Evolutionary conservation across 768 basidiomycete species (phyloP), one percentile per base, ranked within the genome.

Genomic region (Lepiota venenata): DNA sequence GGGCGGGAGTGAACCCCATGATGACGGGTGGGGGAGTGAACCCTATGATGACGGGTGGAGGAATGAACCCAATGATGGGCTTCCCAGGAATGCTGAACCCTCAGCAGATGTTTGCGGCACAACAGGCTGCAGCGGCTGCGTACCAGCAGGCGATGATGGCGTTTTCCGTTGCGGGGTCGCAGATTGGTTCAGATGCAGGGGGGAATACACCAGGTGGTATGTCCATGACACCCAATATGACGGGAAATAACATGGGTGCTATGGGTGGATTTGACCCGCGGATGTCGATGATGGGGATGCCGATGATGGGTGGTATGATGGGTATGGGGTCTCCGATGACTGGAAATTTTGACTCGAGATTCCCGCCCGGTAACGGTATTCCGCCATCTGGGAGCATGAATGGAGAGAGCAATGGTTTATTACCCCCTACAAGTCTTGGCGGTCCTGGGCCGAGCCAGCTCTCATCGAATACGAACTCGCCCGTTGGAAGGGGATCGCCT

Each of bases 81-180:
- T 77, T 83, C 71, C 76, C 81, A 5, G 81, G 82, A 10, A 86
- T 87, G 83, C 77, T 78, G 74, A 83, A 84, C 62, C 87, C 86
- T 22, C 89, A 90, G 56, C 89, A 91, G 61, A 82, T 92, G 83
- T 87, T 88, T 63, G 91, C 89, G 4, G 91, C 92, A 14, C 53
- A 55, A 36, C 88, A 90, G 57, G 88, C 90, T 63, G 88, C 88
- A 6, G 84, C 87, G 36, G 87, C 91, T 61, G 91, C 92, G 0
- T 93, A 93, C 69, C 91, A 92, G 64, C 89, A 91, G 64, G 88
- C 90, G 16, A 92, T 92, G 90, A 81, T 89, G 77, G 81, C 85
- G 15, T 87, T 85, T 63, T 90, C 88, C 11, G 72, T 76, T 12
- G 82, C 83, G n/a, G 90, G 88, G 29, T 87, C 85, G 2, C 86